Percentiles rank a stretch among this genome's conserved stretches.
These are phyloP conservation scores for Solanum sejunctum DNA, from an alignment of 257 asterid genomes.

Conservation along the genomic window DNA sequence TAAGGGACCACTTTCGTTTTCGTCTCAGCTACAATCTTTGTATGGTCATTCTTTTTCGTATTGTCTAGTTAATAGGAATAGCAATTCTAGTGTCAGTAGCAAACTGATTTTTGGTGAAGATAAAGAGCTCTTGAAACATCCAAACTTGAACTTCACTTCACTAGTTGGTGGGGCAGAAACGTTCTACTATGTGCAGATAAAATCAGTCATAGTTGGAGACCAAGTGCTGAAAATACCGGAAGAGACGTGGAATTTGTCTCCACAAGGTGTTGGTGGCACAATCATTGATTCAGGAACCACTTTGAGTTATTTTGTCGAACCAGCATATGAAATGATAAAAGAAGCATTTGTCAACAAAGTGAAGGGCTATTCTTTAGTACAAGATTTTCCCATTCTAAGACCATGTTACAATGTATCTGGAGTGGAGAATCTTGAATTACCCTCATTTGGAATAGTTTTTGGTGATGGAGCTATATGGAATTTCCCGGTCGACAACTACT, in stretches of 20 bases:
- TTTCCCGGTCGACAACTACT: slow-evolving; percentile 73
- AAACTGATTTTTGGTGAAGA: slow-evolving; percentile 89
- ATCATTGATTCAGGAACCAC: slow-evolving; percentile 90
- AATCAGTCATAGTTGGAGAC: slow-evolving; percentile 52
- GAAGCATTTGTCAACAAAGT: slow-evolving; percentile 50
- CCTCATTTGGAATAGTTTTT: slow-evolving; percentile 62
- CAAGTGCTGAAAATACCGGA: slow-evolving; percentile 46
- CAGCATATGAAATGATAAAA: slow-evolving; percentile 55
- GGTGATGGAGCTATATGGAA: slow-evolving; percentile 79
- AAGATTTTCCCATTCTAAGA: slow-evolving; percentile 53
- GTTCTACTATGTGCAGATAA: slow-evolving; percentile 57
- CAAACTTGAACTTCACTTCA: slow-evolving; percentile 50
- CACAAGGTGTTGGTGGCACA: slow-evolving; percentile 65
- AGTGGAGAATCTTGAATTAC: slow-evolving; percentile 25
- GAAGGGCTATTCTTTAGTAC: slow-evolving; percentile 30
- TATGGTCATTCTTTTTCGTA: slow-evolving; percentile 80
- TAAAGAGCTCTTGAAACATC: slow-evolving; percentile 27
- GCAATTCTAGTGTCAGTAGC: slow-evolving; percentile 65
- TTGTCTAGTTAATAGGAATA: slow-evolving; percentile 72
- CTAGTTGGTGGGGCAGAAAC: slow-evolving; percentile 51
- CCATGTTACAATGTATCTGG: slow-evolving; percentile 88
- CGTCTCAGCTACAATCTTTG: slow-evolving; percentile 59
- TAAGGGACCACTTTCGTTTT: slow-evolving; percentile 63
- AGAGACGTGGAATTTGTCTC: slow-evolving; percentile 43
- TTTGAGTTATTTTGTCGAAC: slow-evolving; percentile 64